A percentile compares a stretch with the other conserved stretches of the same genome.
Conservation (phyloP, 441 rosid species). For the Populus hybrid region DNA sequence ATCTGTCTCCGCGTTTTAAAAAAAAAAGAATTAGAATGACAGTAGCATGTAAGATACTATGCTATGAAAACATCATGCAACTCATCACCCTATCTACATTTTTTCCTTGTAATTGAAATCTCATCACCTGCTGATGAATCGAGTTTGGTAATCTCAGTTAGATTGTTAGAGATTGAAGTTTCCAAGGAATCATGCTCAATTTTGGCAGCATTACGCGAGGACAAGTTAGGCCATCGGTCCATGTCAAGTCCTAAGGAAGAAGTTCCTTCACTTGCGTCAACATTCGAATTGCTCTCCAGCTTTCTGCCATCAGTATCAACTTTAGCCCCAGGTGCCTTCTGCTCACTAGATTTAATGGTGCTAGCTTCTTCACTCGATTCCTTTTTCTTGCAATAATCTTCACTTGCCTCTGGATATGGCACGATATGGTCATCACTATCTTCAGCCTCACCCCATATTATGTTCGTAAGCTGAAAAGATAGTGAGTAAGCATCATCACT, state of each 20-base stretch:
- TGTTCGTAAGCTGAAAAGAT: conserved; percentile 67
- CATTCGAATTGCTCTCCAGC: conserved; percentile 41
- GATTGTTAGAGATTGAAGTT: conserved; percentile 42
- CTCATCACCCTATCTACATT: conserved; percentile 15
- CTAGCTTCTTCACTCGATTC: conserved; percentile 47
- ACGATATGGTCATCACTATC: conserved; percentile 75
- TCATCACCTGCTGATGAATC: conserved; percentile 48
- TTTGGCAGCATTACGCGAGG: conserved; percentile 43
- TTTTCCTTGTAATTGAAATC: conserved; percentile 21
- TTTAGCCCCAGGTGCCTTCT: conserved; percentile 35
- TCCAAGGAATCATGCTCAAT: conserved; percentile 47
- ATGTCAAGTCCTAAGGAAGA: conserved; percentile 42
- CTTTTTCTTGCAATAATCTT: conserved; percentile 47
- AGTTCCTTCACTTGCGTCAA: conserved; percentile 38
- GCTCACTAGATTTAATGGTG: conserved; percentile 39
- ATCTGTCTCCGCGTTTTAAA: conserved; percentile 42
- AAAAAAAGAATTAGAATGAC: conserved; percentile 23
- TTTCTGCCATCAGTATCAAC: conserved; percentile 37
- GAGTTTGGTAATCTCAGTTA: conserved; percentile 46
- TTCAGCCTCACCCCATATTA: conserved; percentile 85
- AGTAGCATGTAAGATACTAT: conserved; percentile 2
- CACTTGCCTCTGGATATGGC: conserved; percentile 57
- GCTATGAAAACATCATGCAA: neutral
- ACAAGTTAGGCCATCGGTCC: conserved; percentile 54
- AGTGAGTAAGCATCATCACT: conserved; percentile 9